Percentiles rank a stretch among this genome's conserved stretches.
phyloP scores from a whole-genome alignment of 306 rosid species.

The Quercus robur region DNA sequence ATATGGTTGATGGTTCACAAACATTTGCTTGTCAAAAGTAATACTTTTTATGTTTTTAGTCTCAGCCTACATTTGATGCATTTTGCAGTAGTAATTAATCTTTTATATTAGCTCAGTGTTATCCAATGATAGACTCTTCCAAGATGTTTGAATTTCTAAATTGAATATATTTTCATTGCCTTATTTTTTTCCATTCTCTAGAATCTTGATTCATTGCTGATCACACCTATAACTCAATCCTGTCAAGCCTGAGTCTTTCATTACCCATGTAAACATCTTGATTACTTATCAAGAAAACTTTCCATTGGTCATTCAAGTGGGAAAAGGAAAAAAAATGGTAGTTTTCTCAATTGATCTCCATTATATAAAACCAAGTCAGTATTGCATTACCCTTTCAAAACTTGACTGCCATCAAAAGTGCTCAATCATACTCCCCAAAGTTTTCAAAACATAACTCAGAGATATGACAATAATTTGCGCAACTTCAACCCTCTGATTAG shows the following conservation, averaged over 20 bases:
- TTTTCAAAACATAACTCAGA: neutral
- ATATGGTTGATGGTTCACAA: neutral
- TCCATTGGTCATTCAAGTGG: neutral
- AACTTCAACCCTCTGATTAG: neutral
- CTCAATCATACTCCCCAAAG: neutral
- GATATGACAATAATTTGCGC: neutral
- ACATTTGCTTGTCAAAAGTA: neutral
- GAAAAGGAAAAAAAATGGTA: neutral
- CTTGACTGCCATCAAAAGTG: neutral
- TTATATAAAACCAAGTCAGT: neutral
- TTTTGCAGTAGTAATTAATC: neutral
- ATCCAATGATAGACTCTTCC: neutral
- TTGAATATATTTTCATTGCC: neutral
- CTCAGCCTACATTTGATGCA: neutral
- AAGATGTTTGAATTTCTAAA: neutral
- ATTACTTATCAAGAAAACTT: no score
- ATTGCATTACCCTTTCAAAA: neutral
- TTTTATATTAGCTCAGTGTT: neutral
- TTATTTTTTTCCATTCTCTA: neutral
- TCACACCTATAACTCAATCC: neutral
- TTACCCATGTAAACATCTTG: no score
- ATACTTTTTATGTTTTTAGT: neutral
- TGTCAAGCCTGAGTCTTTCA: no score
- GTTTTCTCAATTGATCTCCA: neutral
- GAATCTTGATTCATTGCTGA: neutral